phyloP scores from a whole-genome alignment of 495 filamentous ascomycete genomes.

The Aspergillus nidulans region DNA sequence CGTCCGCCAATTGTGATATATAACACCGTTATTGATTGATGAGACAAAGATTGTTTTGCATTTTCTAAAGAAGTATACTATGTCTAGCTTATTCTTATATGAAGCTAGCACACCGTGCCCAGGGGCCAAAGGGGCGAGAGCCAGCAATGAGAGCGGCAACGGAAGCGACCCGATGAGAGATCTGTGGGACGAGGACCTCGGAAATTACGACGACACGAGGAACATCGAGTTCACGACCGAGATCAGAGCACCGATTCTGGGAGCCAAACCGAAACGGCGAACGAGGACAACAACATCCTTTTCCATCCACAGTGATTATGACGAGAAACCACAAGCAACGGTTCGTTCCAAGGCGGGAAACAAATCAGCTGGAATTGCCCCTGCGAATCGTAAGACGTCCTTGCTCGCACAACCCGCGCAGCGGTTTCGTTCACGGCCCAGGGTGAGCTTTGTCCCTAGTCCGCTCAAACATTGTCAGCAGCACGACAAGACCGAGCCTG shows the following conservation, averaged over 20 bases:
- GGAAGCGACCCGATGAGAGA: constrained; percentile 22
- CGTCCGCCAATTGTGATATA: no score
- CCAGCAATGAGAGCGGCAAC: constrained; percentile 12
- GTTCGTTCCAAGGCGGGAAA: constrained; percentile 18
- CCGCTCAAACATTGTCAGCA: constrained; percentile 12
- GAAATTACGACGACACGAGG: constrained; percentile 25
- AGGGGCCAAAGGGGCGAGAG: constrained; percentile 17
- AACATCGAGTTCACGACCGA: constrained; percentile 39
- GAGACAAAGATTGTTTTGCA: no score
- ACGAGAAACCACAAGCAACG: constrained; percentile 12
- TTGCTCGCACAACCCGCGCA: constrained; percentile 42
- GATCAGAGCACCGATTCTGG: constrained; percentile 25
- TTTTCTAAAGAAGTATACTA: no score
- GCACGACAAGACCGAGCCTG: constrained; percentile 9
- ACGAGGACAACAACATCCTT: constrained; percentile 26
- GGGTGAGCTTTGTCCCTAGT: constrained; percentile 24
- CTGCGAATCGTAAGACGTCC: constrained; percentile 27
- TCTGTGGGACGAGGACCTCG: constrained; percentile 21
- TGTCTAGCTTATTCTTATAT: constrained; percentile 27
- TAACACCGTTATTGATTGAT: no score
- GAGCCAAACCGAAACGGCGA: constrained; percentile 29
- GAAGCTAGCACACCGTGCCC: constrained; percentile 29
- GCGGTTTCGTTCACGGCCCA: constrained; percentile 30
- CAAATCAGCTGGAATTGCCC: background rate
- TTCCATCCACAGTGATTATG: constrained; percentile 31